Evolutionary conservation across 805 yeast species (phyloP).

Genomic region (Hagleromyces aurorensis): DNA sequence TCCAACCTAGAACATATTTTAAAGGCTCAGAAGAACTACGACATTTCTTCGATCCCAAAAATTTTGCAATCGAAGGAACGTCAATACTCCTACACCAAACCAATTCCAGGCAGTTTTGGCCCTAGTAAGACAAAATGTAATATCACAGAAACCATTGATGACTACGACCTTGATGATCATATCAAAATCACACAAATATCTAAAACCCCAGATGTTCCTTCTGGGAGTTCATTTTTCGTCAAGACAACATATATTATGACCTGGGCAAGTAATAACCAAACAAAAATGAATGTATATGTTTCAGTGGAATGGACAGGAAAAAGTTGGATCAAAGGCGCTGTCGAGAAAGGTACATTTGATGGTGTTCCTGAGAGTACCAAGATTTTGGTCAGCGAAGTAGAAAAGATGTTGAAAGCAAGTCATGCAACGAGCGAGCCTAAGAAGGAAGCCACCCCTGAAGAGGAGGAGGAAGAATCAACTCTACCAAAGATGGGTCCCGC

Average conservation of each 20-base stretch:
- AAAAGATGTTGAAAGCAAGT: conserved; percentile 25
- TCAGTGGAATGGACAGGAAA: conserved; percentile 64
- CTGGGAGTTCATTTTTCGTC: conserved; percentile 60
- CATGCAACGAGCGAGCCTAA: conserved; percentile 5
- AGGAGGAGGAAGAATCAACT: conserved; percentile 13
- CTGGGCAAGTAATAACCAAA: conserved; percentile 55
- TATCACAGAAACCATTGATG: conserved; percentile 52
- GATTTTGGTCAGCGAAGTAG: conserved; percentile 41
- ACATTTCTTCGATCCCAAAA: conserved; percentile 43
- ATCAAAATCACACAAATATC: conserved; percentile 50
- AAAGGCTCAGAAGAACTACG: conserved; percentile 55
- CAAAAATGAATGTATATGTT: conserved; percentile 46
- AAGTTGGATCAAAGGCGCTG: conserved; percentile 70
- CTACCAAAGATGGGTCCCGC: conserved; percentile 32
- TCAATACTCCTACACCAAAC: conserved; percentile 51
- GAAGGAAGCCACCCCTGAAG: conserved; percentile 13
- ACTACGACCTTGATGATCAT: conserved; percentile 40
- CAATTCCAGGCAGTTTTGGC: conserved; percentile 60
- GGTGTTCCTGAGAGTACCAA: conserved; percentile 60
- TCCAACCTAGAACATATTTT: conserved; percentile 38
- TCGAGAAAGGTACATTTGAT: conserved; percentile 64
- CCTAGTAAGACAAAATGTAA: conserved; percentile 68
- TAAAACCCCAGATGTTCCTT: conserved; percentile 76
- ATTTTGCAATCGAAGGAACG: conserved; percentile 35
- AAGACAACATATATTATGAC: conserved; percentile 48